A percentile compares a stretch with the other conserved stretches of the same genome.
Evolutionary conservation across 2,329 filamentous ascomycete species (phyloP).

Genomic region (Teratosphaeria epicoccoides): DNA sequence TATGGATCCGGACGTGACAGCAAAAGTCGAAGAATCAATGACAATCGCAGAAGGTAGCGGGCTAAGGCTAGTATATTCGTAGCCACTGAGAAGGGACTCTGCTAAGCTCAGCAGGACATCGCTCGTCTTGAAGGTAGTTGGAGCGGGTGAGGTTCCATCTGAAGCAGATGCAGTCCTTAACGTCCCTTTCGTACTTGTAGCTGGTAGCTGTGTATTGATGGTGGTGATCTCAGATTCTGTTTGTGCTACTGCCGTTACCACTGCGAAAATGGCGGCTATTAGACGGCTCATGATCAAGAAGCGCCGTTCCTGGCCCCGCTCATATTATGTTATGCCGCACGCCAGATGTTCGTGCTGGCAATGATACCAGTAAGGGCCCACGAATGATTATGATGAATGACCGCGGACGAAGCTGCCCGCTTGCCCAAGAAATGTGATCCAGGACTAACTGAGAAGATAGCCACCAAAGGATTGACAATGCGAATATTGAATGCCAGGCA

Average conservation of each 20-base stretch:
- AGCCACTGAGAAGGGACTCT: slow-evolving; percentile 3
- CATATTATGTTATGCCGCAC: background rate
- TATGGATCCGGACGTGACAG: slow-evolving; percentile 2
- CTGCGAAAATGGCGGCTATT: background rate
- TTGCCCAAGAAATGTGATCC: background rate
- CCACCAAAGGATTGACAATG: background rate
- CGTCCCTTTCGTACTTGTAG: background rate
- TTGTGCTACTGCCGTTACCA: background rate
- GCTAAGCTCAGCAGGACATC: slow-evolving; percentile 3
- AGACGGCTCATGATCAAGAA: background rate
- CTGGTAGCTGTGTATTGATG: background rate
- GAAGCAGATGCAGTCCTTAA: background rate
- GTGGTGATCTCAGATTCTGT: background rate
- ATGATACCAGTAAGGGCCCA: background rate
- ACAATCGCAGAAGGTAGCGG: slow-evolving; percentile 3
- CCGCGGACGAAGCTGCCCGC: too few species aligned
- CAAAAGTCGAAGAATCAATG: slow-evolving; percentile 1
- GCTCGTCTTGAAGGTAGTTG: background rate
- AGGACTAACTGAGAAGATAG: background rate
- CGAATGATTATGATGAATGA: too few species aligned
- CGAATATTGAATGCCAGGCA: background rate
- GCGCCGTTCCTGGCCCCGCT: background rate
- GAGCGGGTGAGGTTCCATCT: background rate
- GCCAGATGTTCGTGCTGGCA: background rate
- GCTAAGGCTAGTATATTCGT: slow-evolving; percentile 7